Evolutionary conservation across 2,329 filamentous ascomycete genomes (phyloP).

Genomic region (Botrytis elliptica): DNA sequence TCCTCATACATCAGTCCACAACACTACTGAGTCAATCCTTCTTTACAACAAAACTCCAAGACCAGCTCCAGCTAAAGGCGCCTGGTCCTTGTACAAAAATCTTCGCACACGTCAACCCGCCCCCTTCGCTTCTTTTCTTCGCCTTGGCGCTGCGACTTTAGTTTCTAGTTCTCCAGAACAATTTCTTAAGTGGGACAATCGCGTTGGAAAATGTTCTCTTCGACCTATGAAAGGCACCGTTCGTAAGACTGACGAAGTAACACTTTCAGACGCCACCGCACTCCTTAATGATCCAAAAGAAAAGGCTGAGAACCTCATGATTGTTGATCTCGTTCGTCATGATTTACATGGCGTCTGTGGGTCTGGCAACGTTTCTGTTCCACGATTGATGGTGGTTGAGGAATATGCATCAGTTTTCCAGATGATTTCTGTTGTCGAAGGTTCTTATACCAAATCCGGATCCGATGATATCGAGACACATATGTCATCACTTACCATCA

Average conservation of each 20-base stretch:
- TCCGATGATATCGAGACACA: slow-evolving; percentile 17
- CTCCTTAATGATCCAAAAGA: slow-evolving; percentile 83
- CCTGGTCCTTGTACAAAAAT: slow-evolving; percentile 38
- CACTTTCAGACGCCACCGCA: slow-evolving; percentile 66
- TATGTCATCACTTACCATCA: slow-evolving; percentile 11
- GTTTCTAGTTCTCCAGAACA: slow-evolving; percentile 85
- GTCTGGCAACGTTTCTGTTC: slow-evolving; percentile 68
- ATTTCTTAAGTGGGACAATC: slow-evolving; percentile 67
- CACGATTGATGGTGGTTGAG: slow-evolving; percentile 80
- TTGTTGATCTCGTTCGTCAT: slow-evolving; percentile 93
- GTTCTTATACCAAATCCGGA: slow-evolving; percentile 49
- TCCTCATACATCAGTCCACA: slow-evolving; percentile 12
- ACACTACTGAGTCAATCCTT: slow-evolving; percentile 14
- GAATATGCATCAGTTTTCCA: slow-evolving; percentile 90
- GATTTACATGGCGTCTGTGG: slow-evolving; percentile 85
- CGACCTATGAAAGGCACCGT: slow-evolving; percentile 96
- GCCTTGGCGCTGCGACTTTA: slow-evolving; percentile 67
- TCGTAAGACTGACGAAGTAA: slow-evolving; percentile 67
- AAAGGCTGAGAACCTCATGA: slow-evolving; percentile 95
- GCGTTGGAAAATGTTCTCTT: slow-evolving; percentile 67
- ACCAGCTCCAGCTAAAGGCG: slow-evolving; percentile 20
- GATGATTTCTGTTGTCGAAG: slow-evolving; percentile 85
- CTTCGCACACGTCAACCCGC: slow-evolving; percentile 38
- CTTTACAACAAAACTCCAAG: slow-evolving; percentile 23
- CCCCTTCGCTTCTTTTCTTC: slow-evolving; percentile 72